Base-by-base conservation (phyloP, 345 rosid species). In the Moricandia arvensis region DNA sequence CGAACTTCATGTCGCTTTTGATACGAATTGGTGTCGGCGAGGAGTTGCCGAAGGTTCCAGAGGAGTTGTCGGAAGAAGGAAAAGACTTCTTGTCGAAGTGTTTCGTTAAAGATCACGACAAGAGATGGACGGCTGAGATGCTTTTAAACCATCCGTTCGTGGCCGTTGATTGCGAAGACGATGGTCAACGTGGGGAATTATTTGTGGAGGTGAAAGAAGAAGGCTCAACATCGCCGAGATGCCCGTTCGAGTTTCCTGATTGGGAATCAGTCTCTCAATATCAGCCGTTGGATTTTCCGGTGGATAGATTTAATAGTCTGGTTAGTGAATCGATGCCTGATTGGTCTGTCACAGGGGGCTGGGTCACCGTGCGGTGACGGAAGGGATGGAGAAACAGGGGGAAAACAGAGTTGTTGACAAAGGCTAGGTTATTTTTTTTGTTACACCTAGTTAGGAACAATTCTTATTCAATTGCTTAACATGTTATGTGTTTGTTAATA, bases 101-200 rank as follows among this genome's bases (percentile, higher is more conserved):
- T 75, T 83, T 91, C 24, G 84, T 75, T 0, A 89, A 80, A 73
- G 85, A 91, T 61, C 85, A 91, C 0, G 70, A 51, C 12, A 68
- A 51, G 13, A 79, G 98, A 69, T 89, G 91, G 85, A 87, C 96
- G 27, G 91, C 91, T 9, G 88, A 84, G 80, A 89, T 88, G 97
- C 90, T 93, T 47, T 59, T 89, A 76, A 69, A 61, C 27, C 97
- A 91, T 54, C 86, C 96, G 2, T 93, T 91, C 34, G 62, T 91
- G 33, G 64, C 76, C 29, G 85, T 66, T 7, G 80, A 71, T 76
- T 2, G 1, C 7, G 73, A 12, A 3, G 58, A 54, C 29, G 10
- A 18, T 18, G 54, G 7, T 47, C 67, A 45, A 45, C 51, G 27
- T 34, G 75, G 41, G 63, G 72, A 63, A 0, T 49, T 13, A 4